Percentiles rank a stretch among this genome's conserved stretches.
Conservation (phyloP, 805 yeast genomes). For the Yarrowia phangngaensis region DNA sequence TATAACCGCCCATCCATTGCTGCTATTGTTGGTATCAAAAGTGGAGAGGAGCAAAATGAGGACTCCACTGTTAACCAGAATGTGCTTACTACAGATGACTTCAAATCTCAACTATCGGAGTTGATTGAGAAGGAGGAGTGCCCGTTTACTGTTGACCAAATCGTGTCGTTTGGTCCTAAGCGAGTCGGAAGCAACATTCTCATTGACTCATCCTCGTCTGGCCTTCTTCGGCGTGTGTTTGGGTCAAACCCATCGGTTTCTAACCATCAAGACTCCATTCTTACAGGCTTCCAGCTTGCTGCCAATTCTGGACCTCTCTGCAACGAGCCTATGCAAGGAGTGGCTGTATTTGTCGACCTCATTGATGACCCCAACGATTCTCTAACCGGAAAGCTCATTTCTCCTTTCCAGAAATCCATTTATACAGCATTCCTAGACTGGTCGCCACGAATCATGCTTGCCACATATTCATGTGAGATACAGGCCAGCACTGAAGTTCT, state of each 20-base stretch:
- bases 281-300: slow-evolving; percentile 83
- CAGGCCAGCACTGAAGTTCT: slow-evolving; percentile 92
- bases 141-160: slow-evolving; percentile 37
- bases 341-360: slow-evolving; percentile 41
- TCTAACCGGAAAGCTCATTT: slow-evolving; percentile 66
- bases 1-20: slow-evolving; percentile 4
- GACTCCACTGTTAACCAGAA: slow-evolving; percentile 33
- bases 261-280: slow-evolving; percentile 55
- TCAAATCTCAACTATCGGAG: neutral
- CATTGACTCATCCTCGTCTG: slow-evolving; percentile 44
- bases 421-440: slow-evolving; percentile 68
- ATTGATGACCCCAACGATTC: slow-evolving; percentile 35
- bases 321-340: slow-evolving; percentile 82
- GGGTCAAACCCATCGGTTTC: neutral
- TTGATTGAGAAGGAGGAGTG: slow-evolving; percentile 11
- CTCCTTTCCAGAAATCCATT: slow-evolving; percentile 67
- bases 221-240: slow-evolving; percentile 4
- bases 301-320: slow-evolving; percentile 82
- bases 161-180: slow-evolving; percentile 73
- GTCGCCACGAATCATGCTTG: slow-evolving; percentile 87
- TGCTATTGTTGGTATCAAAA: slow-evolving; percentile 33
- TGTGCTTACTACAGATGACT: slow-evolving; percentile 22
- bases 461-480: slow-evolving; percentile 90
- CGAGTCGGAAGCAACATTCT: slow-evolving; percentile 71
- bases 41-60: slow-evolving; percentile 32